Evolutionary conservation across 2,329 filamentous ascomycete species (phyloP), one percentile per base, ranked within the genome.

Genomic region (Colletotrichum salicis): DNA sequence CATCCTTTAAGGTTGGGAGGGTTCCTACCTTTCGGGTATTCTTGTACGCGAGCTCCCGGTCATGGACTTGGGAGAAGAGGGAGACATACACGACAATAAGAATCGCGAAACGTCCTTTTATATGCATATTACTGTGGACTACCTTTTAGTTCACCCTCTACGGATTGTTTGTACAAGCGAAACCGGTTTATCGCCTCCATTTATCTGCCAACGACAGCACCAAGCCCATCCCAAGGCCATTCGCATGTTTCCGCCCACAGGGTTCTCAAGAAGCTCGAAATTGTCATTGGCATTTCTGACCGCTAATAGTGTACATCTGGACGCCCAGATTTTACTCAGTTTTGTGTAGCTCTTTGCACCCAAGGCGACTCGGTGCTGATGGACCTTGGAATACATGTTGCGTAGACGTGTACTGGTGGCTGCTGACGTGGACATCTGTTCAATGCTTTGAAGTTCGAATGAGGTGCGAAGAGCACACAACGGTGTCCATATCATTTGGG

Each of bases 71-170:
- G 29, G 29, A 31, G 54, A 33, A 27, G 37, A 37, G 22, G 48
- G 58, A 68, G 41, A 48, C 58, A 71, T 64, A 71, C 52, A 71
- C 64, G 69, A 59, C 52, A 29, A 57, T 37, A 58, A 58, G 15
- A 69, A 71, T 71, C 52, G 52, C 69, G 64, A 69, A 71, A 63
- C 22, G 63, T 64, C 41, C 64, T 63, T 55, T 52, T 27, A 48
- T 48, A 68, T 48, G 27, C 24, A n/a, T 13, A 52, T n/a, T 31
- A n/a, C 45, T n/a, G 19, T 48, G 45, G 54, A 37, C 56, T n/a
- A 22, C 11, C 11, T 33, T 56, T 48, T 56, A 15, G 55, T 27
- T 22, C 31, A n/a, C 15, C 24, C 60, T 8, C 13, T 33, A 54
- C n/a, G 33, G 51, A 10, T 48, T 31, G 31, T 37, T 33, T 13